Evolutionary conservation across 768 basidiomycete genomes (phyloP), one percentile per base, ranked within the genome.

Genomic region (Dacryopinax spathularia): DNA sequence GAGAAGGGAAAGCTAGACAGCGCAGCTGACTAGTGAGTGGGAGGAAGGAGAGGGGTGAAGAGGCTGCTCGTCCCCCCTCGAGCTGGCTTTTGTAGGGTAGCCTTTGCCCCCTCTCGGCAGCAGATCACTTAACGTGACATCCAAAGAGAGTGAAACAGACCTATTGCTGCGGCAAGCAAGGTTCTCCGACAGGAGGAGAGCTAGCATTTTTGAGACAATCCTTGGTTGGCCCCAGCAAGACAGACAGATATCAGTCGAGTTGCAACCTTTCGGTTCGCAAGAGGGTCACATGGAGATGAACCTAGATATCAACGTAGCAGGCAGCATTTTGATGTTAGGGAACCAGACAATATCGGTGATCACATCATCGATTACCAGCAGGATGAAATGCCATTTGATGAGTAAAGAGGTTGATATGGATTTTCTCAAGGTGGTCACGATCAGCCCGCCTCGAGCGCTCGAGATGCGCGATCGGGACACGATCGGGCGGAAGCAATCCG

Each of bases 1-100:
- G 43, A 56, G 48, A 56, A 18, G 48, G 48, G 10, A 41, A 18
- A 56, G 15, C 48, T 56, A 56, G 48, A 18, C 48, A 56, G 48
- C 48, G 20, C 48, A 44, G 34, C 70, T 72, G 70, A 29, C 56
- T 13, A 20, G 9, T 27, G 71, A 69, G 72, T 36, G 69, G 16
- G 27, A 41, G 43, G 44, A 59, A 63, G 27, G 15, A 39, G 36
- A 36, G 62, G 27, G 62, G 36, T 31, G 2, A 43, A 20, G 3
- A 61, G 62, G 0, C 63, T 71, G n/a, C 62, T 62, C 1, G 71
- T 71, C 63, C 65, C 70, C 48, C 15, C 22, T 15, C 15, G 15
- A 31, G 15, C 13, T 27, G 48, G 13, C 48, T 56, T 56, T 56
- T 56, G 48, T 56, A 56, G 48, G 48, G 3, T n/a, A n/a, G 48